Conservation (phyloP, 1,139 yeast genomes). For the Eremothecium cymbalariae region DNA sequence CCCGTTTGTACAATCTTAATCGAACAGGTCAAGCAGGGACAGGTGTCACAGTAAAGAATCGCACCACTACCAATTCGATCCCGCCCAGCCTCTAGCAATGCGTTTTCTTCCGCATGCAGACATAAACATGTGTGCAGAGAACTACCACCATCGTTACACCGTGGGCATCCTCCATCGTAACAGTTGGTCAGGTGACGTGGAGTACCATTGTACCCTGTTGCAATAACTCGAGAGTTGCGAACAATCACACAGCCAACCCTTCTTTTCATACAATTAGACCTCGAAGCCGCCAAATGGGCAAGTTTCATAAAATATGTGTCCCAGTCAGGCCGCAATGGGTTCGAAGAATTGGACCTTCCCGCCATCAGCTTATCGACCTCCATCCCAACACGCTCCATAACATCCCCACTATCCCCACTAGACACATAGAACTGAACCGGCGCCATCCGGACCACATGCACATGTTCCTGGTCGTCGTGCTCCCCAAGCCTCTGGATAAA, state of each 20-base stretch:
- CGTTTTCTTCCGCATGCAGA: slow-evolving; percentile 95
- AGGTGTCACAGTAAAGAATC: slow-evolving; percentile 84
- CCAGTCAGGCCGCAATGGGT: slow-evolving; percentile 88
- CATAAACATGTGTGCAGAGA: slow-evolving; percentile 78
- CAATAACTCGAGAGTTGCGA: slow-evolving; percentile 74
- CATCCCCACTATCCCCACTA: slow-evolving; percentile 43
- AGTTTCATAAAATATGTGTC: slow-evolving; percentile 89
- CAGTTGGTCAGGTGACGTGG: slow-evolving; percentile 84
- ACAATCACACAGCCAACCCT: slow-evolving; percentile 95
- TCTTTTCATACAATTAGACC: slow-evolving; percentile 95
- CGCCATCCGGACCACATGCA: neutral
- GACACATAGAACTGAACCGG: slow-evolving; percentile 41
- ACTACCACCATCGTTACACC: slow-evolving; percentile 64
- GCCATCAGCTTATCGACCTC: slow-evolving; percentile 46
- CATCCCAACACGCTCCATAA: slow-evolving; percentile 45
- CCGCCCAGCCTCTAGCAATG: slow-evolving; percentile 86
- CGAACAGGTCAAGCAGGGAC: slow-evolving; percentile 94
- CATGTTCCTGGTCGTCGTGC: slow-evolving; percentile 9
- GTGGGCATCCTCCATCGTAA: slow-evolving; percentile 87
- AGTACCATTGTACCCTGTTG: slow-evolving; percentile 97
- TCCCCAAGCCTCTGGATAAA: slow-evolving; percentile 12
- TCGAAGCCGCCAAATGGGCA: slow-evolving; percentile 84
- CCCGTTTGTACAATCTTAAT: slow-evolving; percentile 93
- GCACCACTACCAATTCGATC: slow-evolving; percentile 63
- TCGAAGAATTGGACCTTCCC: slow-evolving; percentile 14